Evolutionary conservation across 2,329 filamentous ascomycete genomes (phyloP).

Genomic region (Sarocladiaceae sp.): DNA sequence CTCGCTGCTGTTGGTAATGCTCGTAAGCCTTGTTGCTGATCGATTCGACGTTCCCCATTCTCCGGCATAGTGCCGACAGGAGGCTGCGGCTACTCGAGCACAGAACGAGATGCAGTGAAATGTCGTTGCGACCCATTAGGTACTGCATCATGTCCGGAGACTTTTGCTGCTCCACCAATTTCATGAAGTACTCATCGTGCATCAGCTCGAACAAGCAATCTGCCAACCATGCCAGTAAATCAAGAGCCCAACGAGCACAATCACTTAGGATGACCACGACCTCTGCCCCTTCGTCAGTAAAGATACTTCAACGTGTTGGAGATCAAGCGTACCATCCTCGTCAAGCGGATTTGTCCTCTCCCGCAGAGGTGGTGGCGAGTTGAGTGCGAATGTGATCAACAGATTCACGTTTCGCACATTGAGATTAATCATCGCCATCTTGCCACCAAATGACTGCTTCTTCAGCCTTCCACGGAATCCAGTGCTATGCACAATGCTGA

Average conservation of each 20-base stretch:
- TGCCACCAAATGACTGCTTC: slow-evolving; percentile 59
- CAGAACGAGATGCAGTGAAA: slow-evolving; percentile 58
- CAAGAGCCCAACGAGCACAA: slow-evolving; percentile 71
- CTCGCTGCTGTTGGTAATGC: slow-evolving; percentile 3
- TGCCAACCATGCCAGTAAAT: slow-evolving; percentile 59
- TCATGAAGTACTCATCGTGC: slow-evolving; percentile 44
- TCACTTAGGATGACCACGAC: slow-evolving; percentile 67
- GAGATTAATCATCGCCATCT: slow-evolving; percentile 67
- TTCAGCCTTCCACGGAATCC: slow-evolving; percentile 62
- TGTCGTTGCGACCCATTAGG: slow-evolving; percentile 47
- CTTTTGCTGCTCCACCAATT: slow-evolving; percentile 40
- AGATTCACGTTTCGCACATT: slow-evolving; percentile 68
- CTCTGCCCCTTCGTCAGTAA: slow-evolving; percentile 37
- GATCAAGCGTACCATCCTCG: slow-evolving; percentile 39
- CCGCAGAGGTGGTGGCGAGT: slow-evolving; percentile 46
- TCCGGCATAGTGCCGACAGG: slow-evolving; percentile 61
- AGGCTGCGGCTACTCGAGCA: slow-evolving; percentile 70
- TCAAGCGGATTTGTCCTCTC: slow-evolving; percentile 54
- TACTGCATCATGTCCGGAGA: slow-evolving; percentile 44
- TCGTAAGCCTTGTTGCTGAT: slow-evolving; percentile 36
- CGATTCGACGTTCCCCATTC: slow-evolving; percentile 50
- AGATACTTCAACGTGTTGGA: neutral
- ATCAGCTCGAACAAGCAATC: slow-evolving; percentile 52
- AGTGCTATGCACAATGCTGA: slow-evolving; percentile 74
- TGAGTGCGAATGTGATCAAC: slow-evolving; percentile 57